phyloP scores from a whole-genome alignment of 768 basidiomycete species.

The Mycena metata region DNA sequence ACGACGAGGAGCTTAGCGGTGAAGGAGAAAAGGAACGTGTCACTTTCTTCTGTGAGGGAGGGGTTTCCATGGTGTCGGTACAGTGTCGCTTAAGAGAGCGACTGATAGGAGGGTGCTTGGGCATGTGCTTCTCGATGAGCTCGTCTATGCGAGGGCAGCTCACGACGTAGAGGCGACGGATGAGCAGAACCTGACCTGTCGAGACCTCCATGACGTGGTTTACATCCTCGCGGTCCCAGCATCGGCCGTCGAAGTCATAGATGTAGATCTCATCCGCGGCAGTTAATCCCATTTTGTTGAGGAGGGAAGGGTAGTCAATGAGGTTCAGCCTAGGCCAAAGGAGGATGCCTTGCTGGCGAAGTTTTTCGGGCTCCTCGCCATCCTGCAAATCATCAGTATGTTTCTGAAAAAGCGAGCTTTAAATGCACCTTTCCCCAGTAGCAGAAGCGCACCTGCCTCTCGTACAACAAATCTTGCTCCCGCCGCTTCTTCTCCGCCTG shows the following conservation, averaged over 20 bases:
- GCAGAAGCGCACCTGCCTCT: slow-evolving; percentile 16
- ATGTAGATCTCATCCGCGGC: slow-evolving; percentile 4
- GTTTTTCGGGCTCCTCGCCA: slow-evolving; percentile 1
- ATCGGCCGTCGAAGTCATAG: slow-evolving; percentile 10
- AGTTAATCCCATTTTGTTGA: slow-evolving; percentile 9
- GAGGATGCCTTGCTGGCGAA: slow-evolving; percentile 6
- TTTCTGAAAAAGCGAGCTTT: background rate
- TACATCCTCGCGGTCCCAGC: slow-evolving; percentile 19
- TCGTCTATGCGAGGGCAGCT: slow-evolving; percentile 14
- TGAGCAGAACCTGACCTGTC: background rate
- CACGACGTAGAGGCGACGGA: slow-evolving; percentile 9
- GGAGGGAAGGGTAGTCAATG: background rate
- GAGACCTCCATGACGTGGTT: slow-evolving; percentile 1
- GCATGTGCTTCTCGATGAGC: slow-evolving; percentile 3
- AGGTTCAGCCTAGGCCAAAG: slow-evolving; percentile 3
- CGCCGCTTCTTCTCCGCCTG: background rate
- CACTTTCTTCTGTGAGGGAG: too few relatives aligned
- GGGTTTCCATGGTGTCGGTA: too few relatives aligned
- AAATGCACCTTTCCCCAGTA: slow-evolving; percentile 10
- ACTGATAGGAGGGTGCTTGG: too few relatives aligned
- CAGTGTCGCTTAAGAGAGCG: too few relatives aligned
- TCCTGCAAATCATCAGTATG: background rate
- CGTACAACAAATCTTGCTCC: background rate
- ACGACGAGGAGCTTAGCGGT: too few relatives aligned
- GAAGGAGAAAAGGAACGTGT: too few relatives aligned